Evolutionary conservation across 768 basidiomycete species (phyloP).

Genomic region (Tephrocybe sp.): DNA sequence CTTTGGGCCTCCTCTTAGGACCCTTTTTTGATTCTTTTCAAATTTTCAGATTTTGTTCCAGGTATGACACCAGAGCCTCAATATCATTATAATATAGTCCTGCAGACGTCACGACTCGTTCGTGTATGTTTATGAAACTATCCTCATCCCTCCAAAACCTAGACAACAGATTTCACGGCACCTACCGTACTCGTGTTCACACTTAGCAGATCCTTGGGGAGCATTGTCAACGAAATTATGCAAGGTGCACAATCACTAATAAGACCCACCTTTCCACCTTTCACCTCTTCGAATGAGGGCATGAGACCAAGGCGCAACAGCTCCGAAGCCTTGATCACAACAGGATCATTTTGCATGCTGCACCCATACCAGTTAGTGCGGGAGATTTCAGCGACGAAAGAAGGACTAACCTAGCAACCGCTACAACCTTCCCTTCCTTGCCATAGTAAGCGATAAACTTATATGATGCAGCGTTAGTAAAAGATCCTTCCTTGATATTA

Average conservation of each 20-base stretch:
- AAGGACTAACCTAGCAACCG: slow-evolving; percentile 56
- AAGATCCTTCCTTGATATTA: neutral
- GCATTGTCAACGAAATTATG: neutral
- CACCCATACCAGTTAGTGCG: slow-evolving; percentile 1
- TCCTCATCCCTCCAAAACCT: neutral
- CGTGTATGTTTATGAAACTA: too few relatives aligned
- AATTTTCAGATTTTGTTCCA: too few relatives aligned
- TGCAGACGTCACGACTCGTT: too few relatives aligned
- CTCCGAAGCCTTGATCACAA: slow-evolving; percentile 77
- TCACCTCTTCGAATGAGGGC: slow-evolving; percentile 76
- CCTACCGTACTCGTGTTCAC: slow-evolving; percentile 38
- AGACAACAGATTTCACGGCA: slow-evolving; percentile 2
- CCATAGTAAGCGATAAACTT: slow-evolving; percentile 85
- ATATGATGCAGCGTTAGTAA: slow-evolving; percentile 21
- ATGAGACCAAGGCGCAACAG: slow-evolving; percentile 76
- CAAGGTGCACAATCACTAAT: neutral
- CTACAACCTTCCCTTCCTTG: slow-evolving; percentile 61
- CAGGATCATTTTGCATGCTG: slow-evolving; percentile 82
- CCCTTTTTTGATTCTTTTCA: too few relatives aligned
- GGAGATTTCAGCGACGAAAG: neutral
- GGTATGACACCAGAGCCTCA: too few relatives aligned
- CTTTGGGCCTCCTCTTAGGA: too few relatives aligned
- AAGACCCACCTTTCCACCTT: slow-evolving; percentile 67
- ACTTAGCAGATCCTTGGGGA: slow-evolving; percentile 36
- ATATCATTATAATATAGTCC: too few relatives aligned